Conservation (phyloP, 768 basidiomycete genomes). For the Pilatotrama ljubarskyi region DNA sequence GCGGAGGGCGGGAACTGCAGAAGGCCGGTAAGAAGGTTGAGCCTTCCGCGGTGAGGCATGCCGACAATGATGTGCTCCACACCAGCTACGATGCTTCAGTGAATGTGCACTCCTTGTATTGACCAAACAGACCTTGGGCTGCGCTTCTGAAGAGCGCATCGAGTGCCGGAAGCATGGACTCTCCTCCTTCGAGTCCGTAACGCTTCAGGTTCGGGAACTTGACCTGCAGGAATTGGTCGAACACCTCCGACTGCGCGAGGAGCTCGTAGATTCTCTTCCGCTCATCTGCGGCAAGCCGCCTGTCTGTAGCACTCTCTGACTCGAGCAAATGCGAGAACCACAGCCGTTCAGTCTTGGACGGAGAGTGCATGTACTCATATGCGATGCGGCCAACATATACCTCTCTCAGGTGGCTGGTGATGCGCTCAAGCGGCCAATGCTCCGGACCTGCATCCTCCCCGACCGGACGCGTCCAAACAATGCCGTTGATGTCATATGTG, state of each 20-base stretch:
- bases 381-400: constrained; percentile 86
- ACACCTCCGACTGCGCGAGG: constrained; percentile 72
- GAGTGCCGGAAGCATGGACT: constrained; percentile 90
- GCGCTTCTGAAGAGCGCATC: constrained; percentile 74
- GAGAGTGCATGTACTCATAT: constrained; percentile 91
- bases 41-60: constrained; percentile 87
- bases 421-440: constrained; percentile 70
- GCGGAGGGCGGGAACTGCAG: constrained; percentile 65
- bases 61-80: constrained; percentile 73
- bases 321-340: constrained; percentile 92
- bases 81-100: constrained; percentile 44
- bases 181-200: constrained; percentile 89
- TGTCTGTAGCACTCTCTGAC: constrained; percentile 38
- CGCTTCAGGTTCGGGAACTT: constrained; percentile 90
- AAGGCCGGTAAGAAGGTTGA: constrained; percentile 82
- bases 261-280: constrained; percentile 66
- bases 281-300: constrained; percentile 29
- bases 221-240: constrained; percentile 82
- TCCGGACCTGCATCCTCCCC: constrained; percentile 39
- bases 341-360: constrained; percentile 78
- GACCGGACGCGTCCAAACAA: constrained; percentile 67
- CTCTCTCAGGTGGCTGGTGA: constrained; percentile 64
- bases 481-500: constrained; percentile 75
- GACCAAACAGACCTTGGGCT: constrained; percentile 47
- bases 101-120: not conserved